Base-by-base conservation (phyloP, 176 grass and related monocot genomes). In the Rhynchospora pubera region DNA sequence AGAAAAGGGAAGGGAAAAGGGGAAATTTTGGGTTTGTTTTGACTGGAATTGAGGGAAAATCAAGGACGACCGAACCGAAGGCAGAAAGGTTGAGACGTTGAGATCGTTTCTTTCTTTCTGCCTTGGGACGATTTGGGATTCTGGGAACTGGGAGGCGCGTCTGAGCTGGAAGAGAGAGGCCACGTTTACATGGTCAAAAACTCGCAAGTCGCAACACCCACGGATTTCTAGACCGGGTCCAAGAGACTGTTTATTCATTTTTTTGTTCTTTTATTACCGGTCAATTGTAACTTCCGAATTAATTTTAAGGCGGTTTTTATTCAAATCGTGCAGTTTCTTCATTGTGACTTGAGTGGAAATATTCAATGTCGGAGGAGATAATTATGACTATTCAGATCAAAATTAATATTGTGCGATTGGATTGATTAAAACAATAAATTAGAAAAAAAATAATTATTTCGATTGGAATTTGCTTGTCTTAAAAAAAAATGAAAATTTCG, bases 121-220 rank as follows among this genome's bases (percentile, higher is more conserved):
- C 34, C 39, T 69, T 69, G 0, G 21, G 57, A 58, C 16, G 34
- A 79, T 79, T 80, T 44, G 57, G n/a, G n/a, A n/a, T n/a, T n/a
- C n/a, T n/a, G n/a, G 78, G 78, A 80, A 47, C 19, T 55, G 39
- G 18, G 69, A 73, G 69, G 78, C 78, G 78, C 78, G 57, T 64
- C 78, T 80, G 78, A 80, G 78, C 57, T 80, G 78, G 56, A 63
- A 73, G 47, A 63, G 56, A 62, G 28, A 28, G 9, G 8, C 15
- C 5, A 1, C 56, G 9, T 42, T 44, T 48, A 28, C 46, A 77
- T 57, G 46, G 19, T 55, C 52, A 64, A 6, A 65, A 65, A 59
- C 9, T 78, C 7, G 50, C 48, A 39, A 56, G 7, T 39, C 51
- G 14, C 11, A 79, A 59, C 44, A 26, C 34, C 34, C 34, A 57